These are phyloP conservation scores for Neospermospora avenae DNA, from an alignment of 2,329 filamentous ascomycete species.

Conservation along the genomic window DNA sequence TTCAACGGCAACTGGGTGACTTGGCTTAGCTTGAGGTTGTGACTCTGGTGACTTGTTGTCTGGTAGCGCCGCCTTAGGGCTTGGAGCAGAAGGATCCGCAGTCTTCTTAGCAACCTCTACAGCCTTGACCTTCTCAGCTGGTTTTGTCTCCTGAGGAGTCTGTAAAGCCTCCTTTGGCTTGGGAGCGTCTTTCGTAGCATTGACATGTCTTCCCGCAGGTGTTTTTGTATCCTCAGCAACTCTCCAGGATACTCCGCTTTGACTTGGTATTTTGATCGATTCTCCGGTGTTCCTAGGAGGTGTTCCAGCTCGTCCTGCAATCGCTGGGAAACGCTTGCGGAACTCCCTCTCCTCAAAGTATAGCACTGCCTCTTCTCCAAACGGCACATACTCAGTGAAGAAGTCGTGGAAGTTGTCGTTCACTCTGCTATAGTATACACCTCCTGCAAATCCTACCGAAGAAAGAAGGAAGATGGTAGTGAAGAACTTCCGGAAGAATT, in stretches of 20 bases:
- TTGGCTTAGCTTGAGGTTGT: slow-evolving; percentile 18
- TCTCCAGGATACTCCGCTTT: slow-evolving; percentile 81
- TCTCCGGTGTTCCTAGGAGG: slow-evolving; percentile 54
- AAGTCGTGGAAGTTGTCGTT: slow-evolving; percentile 99
- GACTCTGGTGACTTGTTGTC: slow-evolving; percentile 26
- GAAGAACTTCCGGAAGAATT: slow-evolving; percentile 73
- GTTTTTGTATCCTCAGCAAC: slow-evolving; percentile 60
- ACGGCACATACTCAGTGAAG: slow-evolving; percentile 96
- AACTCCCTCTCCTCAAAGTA: slow-evolving; percentile 97
- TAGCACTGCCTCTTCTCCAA: slow-evolving; percentile 88
- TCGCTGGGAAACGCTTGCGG: slow-evolving; percentile 72
- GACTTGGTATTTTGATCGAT: slow-evolving; percentile 77
- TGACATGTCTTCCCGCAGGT: slow-evolving; percentile 56
- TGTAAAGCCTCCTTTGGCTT: slow-evolving; percentile 32
- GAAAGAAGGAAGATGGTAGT: slow-evolving; percentile 74
- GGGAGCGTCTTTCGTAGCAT: slow-evolving; percentile 41
- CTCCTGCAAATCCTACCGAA: slow-evolving; percentile 76
- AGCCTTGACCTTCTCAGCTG: slow-evolving; percentile 33
- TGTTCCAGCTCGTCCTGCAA: slow-evolving; percentile 28
- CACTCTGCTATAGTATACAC: slow-evolving; percentile 87
- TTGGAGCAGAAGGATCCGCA: slow-evolving; percentile 27
- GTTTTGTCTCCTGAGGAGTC: slow-evolving; percentile 29
- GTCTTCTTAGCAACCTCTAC: slow-evolving; percentile 37
- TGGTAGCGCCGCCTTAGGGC: slow-evolving; percentile 19
- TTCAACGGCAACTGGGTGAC: slow-evolving; percentile 14